Percentiles rank a stretch among this genome's conserved stretches.
These are phyloP conservation scores for Petrea volubilis DNA, from an alignment of 257 asterid species.

Conservation along the genomic window DNA sequence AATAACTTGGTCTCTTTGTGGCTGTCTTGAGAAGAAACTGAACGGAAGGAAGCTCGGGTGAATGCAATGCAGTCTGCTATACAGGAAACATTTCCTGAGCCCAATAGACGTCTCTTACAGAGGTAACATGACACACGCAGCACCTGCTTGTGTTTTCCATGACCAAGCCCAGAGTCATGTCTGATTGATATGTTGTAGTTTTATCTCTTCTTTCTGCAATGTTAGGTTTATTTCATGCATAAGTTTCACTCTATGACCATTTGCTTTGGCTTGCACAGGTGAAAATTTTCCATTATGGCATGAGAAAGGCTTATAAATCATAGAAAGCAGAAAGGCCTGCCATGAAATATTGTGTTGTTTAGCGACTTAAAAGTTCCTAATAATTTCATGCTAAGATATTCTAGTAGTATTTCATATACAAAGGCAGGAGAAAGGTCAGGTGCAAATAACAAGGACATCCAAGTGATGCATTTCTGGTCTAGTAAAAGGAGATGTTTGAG, in stretches of 20 bases:
- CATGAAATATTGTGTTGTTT: background rate
- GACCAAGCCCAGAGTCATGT: background rate
- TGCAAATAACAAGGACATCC: constrained; percentile 1
- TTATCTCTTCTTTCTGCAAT: constrained; percentile 7
- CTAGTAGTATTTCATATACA: background rate
- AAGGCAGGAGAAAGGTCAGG: background rate
- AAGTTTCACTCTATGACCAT: background rate
- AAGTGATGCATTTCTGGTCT: background rate
- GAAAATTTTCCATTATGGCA: background rate
- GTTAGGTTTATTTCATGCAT: background rate
- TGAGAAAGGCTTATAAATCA: background rate
- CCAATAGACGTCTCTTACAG: constrained; percentile 85
- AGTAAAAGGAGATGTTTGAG: constrained; percentile 4
- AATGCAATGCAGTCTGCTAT: constrained; percentile 83
- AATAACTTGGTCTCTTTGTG: constrained; percentile 29
- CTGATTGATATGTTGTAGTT: background rate
- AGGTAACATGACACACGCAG: constrained; percentile 49
- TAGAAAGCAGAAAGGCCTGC: background rate
- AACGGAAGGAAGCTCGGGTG: constrained; percentile 73
- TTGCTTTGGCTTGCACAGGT: constrained; percentile 4
- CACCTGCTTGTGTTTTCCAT: constrained; percentile 20
- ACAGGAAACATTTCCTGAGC: constrained; percentile 91
- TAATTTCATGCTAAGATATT: constrained; percentile 1
- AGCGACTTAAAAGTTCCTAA: constrained; percentile 1
- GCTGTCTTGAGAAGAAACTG: constrained; percentile 55